Base-by-base conservation (phyloP, 148 eudicot species). In the Fallopia convolvulus region DNA sequence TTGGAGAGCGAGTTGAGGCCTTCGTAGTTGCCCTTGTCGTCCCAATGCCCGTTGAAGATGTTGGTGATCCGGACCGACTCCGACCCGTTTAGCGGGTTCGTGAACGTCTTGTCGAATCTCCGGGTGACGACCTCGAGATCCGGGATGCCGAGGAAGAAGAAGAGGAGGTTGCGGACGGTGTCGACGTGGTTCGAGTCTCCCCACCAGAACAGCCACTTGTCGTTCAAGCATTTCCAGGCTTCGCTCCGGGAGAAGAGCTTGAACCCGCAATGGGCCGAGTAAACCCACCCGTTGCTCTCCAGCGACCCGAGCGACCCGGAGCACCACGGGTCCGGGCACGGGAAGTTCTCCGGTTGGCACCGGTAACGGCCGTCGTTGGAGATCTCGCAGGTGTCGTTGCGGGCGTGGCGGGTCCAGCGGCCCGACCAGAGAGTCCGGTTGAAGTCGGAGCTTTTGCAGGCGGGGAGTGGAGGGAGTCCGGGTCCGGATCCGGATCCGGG, bases 121-220 rank as follows among this genome's bases (percentile, higher is more conserved):
- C 99, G 86, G 0, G 93, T 83, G 9, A 95, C 91, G 8, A 30
- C 75, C 5, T 74, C 44, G 12, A 93, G 75, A 6, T 93, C 88
- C 8, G 72, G 79, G 39, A 90, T 82, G 15, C 77, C 87, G 60
- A 96, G 89, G 50, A 89, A 81, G 77, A 96, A 89, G 76, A 86
- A 82, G n/a, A 96, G 85, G 26, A 96, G 86, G 81, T 96, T 96
- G 4, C 93, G 85, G n/a, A 91, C 80, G 0, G 98, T 93, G 77
- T 96, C 99, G 50, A 94, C 92, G 75, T 96, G 99, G 75, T 96
- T 96, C 46, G 99, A 96, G 71, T 96, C 99, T 0, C 99, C 99
- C 99, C 99, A 96, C 70, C 91, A 91, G 85, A 96, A 91, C 17
- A 93, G 74, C 99, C 99, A 96, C 0, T 85, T 86, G 13, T 83